Evolutionary conservation across 2,329 filamentous ascomycete genomes (phyloP), one percentile per base, ranked within the genome.

Genomic region (Fusarium udum): DNA sequence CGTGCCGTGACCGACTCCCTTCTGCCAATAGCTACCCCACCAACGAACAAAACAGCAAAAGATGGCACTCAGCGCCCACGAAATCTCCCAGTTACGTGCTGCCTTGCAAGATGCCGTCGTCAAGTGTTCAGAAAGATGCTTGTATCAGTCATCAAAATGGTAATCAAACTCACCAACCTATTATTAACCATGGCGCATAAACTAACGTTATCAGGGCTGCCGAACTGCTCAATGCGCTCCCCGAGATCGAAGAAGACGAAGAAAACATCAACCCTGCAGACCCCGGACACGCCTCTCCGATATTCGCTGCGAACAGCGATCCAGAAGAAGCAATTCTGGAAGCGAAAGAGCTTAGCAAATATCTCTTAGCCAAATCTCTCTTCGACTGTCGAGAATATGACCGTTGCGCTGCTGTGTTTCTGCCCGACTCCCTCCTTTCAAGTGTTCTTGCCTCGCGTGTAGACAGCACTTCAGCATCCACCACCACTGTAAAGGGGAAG

Each of bases 91-190:
- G 79, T 86, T 97, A 69, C 90, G 92, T 78, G 88, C 87, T 42
- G 90, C 93, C 39, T 87, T 98, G 48, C 94, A 97, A 81, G 92
- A 95, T 78, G 94, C 95, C 36, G 92, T 96, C 7, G 88, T 96
- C 31, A 95, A 95, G 80, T 98, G 95, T 84, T 97, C 95, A 3
- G 96, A 99, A 81, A 88, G 96, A 81, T 97, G 96, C 82, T 88
- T 99, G 18, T 98, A 98, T 79, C 95, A 98, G 78, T 96, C 95
- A 12, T 92, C 96, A 34, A 98, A 98, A 90, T 99, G 96, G 96
- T 97, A 81, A 64, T 78, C 55, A 55, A 7, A 14, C 48, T 52
- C 28, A n/a, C 28, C 13, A 26, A 16, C 32, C 16, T 45, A 13
- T 34, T 14, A 18, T 28, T n/a, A 18, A 6, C 45, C 20, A 28